Percentiles rank a stretch among this genome's conserved stretches.
Evolutionary conservation across 495 filamentous ascomycete species (phyloP).

Genomic region (Talaromyces thailandensis): DNA sequence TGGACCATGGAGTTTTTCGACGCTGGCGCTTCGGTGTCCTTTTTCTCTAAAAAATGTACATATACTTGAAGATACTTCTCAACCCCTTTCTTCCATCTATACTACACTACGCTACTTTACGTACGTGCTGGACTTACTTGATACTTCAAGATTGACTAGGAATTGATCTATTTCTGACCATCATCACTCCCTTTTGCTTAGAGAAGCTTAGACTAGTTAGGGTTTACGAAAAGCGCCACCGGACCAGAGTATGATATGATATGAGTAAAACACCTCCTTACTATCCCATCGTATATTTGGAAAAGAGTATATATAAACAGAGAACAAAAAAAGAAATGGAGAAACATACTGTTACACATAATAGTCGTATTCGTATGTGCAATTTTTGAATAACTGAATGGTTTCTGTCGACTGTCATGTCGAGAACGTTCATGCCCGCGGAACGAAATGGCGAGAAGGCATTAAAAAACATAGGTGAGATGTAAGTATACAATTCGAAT

Average conservation of each 20-base stretch:
- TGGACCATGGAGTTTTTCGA: background rate
- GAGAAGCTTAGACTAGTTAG: background rate
- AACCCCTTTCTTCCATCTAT: background rate
- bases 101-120: background rate
- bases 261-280: background rate
- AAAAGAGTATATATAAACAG: background rate
- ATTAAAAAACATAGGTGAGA: background rate
- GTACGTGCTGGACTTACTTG: background rate
- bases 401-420: background rate
- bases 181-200: background rate
- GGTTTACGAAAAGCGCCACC: background rate
- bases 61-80: background rate
- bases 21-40: background rate
- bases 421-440: background rate
- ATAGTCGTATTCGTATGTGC: conserved; percentile 1
- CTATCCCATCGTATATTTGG: background rate
- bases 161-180: background rate
- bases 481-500: background rate
- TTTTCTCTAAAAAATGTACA: background rate
- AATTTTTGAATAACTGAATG: background rate
- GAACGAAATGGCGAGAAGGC: background rate
- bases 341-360: background rate
- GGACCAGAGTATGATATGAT: background rate
- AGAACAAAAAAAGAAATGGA: background rate
- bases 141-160: background rate